Evolutionary conservation across 2,329 filamentous ascomycete genomes (phyloP).

Genomic region (Ramichloridium luteum): DNA sequence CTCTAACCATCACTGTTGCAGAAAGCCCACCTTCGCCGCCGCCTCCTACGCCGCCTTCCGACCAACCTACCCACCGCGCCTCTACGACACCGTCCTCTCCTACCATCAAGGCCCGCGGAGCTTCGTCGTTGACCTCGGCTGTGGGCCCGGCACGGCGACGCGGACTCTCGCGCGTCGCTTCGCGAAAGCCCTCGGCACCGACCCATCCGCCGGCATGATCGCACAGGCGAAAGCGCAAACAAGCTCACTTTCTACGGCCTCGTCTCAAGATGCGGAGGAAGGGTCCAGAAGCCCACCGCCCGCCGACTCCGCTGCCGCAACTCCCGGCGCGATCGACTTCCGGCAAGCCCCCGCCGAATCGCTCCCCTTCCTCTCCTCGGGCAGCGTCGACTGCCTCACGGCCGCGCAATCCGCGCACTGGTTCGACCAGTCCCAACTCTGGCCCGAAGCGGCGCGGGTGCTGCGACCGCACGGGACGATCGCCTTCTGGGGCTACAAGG

Average conservation of each 20-base stretch:
- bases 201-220: constrained; percentile 47
- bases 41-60: constrained; percentile 49
- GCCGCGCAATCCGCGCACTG: constrained; percentile 52
- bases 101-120: constrained; percentile 38
- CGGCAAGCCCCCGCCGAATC: constrained; percentile 42
- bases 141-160: constrained; percentile 48
- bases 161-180: constrained; percentile 45
- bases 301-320: too few relatives aligned
- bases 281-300: too few relatives aligned
- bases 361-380: constrained; percentile 34
- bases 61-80: constrained; percentile 43
- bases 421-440: constrained; percentile 48
- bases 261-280: neutral
- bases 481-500: constrained; percentile 56
- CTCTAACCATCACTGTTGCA: too few relatives aligned
- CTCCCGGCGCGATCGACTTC: constrained; percentile 32
- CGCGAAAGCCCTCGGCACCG: constrained; percentile 39
- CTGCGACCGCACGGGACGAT: constrained; percentile 45
- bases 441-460: constrained; percentile 43
- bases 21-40: constrained; percentile 44
- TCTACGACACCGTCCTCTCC: constrained; percentile 43
- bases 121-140: constrained; percentile 47
- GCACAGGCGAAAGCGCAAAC: constrained; percentile 18
- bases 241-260: neutral
- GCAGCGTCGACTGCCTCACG: constrained; percentile 40